Conservation (phyloP, 2,329 filamentous ascomycete species). For the Colletotrichum siamense region DNA sequence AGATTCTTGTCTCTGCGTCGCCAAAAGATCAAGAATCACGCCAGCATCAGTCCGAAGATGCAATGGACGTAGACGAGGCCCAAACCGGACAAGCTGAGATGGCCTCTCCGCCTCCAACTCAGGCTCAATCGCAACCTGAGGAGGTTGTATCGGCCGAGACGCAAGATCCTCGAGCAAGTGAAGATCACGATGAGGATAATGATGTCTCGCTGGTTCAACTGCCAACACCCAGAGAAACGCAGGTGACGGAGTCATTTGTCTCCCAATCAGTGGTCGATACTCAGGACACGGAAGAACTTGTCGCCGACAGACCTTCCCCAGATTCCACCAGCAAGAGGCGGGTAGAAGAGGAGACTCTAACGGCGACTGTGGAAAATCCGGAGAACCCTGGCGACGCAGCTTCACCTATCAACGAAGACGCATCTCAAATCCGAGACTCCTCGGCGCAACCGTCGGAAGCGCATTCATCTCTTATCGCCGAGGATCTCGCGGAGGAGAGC, state of each 20-base stretch:
- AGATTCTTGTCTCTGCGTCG: background rate
- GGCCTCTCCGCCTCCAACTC: background rate
- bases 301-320: background rate
- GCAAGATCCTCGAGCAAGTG: background rate
- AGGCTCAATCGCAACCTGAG: background rate
- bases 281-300: conserved; percentile 9
- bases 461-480: conserved; percentile 20
- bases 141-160: background rate
- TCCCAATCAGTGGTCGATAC: conserved; percentile 1
- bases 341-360: background rate
- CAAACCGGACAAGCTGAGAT: background rate
- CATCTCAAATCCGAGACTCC: conserved; percentile 17
- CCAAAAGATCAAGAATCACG: background rate
- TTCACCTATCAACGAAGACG: conserved; percentile 10
- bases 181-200: background rate
- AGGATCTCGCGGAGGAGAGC: conserved; percentile 12
- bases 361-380: background rate
- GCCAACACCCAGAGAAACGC: conserved; percentile 1
- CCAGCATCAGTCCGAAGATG: background rate
- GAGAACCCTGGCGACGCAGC: background rate
- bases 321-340: background rate
- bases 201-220: background rate
- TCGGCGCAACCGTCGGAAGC: conserved; percentile 20
- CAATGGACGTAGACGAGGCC: conserved; percentile 12
- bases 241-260: background rate